These are phyloP conservation scores for Coemansia sp. DNA, from an alignment of 371 early-diverging fungal species.

Conservation along the genomic window DNA sequence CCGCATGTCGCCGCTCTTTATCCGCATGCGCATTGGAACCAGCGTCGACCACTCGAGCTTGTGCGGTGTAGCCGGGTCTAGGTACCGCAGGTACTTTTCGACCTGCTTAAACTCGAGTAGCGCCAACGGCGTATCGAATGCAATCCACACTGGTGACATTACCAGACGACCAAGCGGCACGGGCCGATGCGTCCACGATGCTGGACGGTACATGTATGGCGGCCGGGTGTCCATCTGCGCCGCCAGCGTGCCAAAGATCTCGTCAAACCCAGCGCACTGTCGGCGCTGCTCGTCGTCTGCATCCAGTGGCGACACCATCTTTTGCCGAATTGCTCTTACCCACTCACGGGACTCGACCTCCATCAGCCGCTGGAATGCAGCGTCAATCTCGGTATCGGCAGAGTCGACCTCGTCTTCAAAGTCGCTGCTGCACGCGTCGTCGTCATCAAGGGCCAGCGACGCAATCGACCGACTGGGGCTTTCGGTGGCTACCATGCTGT, in stretches of 20 bases:
- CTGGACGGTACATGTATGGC: slow-evolving; percentile 45
- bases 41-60: slow-evolving; percentile 49
- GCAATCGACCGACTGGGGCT: slow-evolving; percentile 9
- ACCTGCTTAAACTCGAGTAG: slow-evolving; percentile 48
- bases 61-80: slow-evolving; percentile 50
- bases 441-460: slow-evolving; percentile 12
- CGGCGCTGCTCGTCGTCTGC: slow-evolving; percentile 1
- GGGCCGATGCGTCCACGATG: slow-evolving; percentile 48
- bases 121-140: slow-evolving; percentile 44
- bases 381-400: slow-evolving; percentile 35
- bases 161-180: slow-evolving; percentile 43
- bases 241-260: slow-evolving; percentile 33
- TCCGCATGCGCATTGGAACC: slow-evolving; percentile 42
- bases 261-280: slow-evolving; percentile 31
- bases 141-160: slow-evolving; percentile 43
- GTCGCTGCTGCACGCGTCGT: slow-evolving; percentile 1
- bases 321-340: slow-evolving; percentile 43
- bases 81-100: slow-evolving; percentile 48
- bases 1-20: slow-evolving; percentile 50
- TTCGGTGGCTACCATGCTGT: slow-evolving; percentile 14
- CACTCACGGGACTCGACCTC: slow-evolving; percentile 47
- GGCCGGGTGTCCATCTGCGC: slow-evolving; percentile 14
- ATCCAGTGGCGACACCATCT: slow-evolving; percentile 35
- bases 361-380: slow-evolving; percentile 42
- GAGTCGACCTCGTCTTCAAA: slow-evolving; percentile 17